Conservation (phyloP, 345 rosid species). For the Alliaria petiolata region DNA sequence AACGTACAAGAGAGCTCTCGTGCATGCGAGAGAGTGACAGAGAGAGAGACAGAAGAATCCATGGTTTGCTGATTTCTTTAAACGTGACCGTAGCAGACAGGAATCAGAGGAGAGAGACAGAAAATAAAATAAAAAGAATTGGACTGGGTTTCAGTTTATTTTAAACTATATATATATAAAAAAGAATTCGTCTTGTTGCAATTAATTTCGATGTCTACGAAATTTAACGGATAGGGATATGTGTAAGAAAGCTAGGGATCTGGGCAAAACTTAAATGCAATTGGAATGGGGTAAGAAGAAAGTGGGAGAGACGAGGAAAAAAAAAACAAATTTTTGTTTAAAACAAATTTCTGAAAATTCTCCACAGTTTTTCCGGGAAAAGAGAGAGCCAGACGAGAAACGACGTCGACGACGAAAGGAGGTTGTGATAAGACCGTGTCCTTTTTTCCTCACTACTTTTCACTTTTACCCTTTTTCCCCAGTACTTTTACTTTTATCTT, state of each 20-base stretch:
- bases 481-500: conserved; percentile 20
- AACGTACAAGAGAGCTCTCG: conserved; percentile 22
- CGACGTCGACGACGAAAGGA: conserved; percentile 12
- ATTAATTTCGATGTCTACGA: conserved; percentile 18
- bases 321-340: not conserved
- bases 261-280: conserved; percentile 22
- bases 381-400: not conserved
- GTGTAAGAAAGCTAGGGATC: conserved; percentile 35
- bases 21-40: conserved; percentile 37
- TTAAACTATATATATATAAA: too few species aligned
- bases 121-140: not conserved
- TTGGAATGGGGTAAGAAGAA: conserved; percentile 31
- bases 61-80: conserved; percentile 32
- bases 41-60: conserved; percentile 22
- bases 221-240: conserved; percentile 34
- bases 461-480: conserved; percentile 7
- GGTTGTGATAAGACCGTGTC: not conserved
- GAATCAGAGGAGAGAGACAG: conserved; percentile 19
- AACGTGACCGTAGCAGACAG: conserved; percentile 33
- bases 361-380: conserved; percentile 3
- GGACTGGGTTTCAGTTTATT: not conserved
- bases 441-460: conserved; percentile 6
- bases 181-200: conserved; percentile 25
- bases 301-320: conserved; percentile 22
- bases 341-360: conserved; percentile 5